Evolutionary conservation across 495 filamentous ascomycete species (phyloP), one percentile per base, ranked within the genome.

Genomic region (Neurospora hispaniola): DNA sequence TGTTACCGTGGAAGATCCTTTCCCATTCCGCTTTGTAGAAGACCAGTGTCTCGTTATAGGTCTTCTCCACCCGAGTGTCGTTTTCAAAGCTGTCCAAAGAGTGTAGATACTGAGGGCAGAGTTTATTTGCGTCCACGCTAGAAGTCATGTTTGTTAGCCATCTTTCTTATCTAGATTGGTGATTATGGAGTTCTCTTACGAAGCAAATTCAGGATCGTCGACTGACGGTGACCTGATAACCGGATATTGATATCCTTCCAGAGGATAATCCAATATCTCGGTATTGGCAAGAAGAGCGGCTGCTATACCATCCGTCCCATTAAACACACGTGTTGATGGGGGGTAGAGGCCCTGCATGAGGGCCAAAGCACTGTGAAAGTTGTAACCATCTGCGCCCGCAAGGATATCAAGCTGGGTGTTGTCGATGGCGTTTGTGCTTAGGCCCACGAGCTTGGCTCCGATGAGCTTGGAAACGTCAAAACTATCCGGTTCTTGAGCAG

Each of bases 261-360:
- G 42, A 20, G 83, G 84, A 31, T 78, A 84, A 68, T 84, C 77
- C 12, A 79, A 54, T 18, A 75, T 72, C 4, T 76, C 73, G 48
- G 81, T 79, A 69, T 83, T 80, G 14, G 79, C 72, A 2, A 79
- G 42, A 27, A 59, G 69, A 5, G 80, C 80, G 5, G 78, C 76
- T 10, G 76, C 77, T 16, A 73, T 62, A 70, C 82, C 82, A 12
- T 79, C 81, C 38, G 77, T 77, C 18, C 72, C 70, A 35, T 73
- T 72, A 43, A 80, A 82, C 1, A 69, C 59, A 31, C 77, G 69
- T 8, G 72, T 76, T 5, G 75, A 74, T 3, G 82, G 83, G 2
- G 84, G 83, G 42, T 85, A 85, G 39, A 85, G 78, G 1, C 84
- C 84, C 70, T 85, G 84, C 59, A 82, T 54, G 69, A 85, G 83